These are phyloP conservation scores for Neurospora crassa DNA, from an alignment of 2,329 filamentous ascomycete genomes.

Conservation along the genomic window DNA sequence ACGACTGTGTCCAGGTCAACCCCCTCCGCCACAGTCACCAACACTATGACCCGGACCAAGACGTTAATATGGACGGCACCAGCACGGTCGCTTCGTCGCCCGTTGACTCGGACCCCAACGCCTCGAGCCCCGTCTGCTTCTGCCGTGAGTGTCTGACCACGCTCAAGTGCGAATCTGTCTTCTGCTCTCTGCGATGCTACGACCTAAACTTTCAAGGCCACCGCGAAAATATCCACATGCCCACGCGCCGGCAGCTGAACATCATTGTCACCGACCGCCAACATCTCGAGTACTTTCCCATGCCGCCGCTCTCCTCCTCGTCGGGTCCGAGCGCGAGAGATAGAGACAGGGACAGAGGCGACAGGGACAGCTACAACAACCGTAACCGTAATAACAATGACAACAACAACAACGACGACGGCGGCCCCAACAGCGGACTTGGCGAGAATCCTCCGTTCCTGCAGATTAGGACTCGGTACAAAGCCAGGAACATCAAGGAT, in stretches of 20 bases:
- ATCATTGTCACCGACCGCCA: slow-evolving; percentile 10
- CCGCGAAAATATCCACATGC: slow-evolving; percentile 23
- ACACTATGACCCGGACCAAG: slow-evolving; percentile 8
- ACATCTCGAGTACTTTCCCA: slow-evolving; percentile 9
- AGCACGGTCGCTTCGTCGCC: slow-evolving; percentile 2
- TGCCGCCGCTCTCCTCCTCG: background rate
- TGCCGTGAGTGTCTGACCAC: slow-evolving; percentile 24
- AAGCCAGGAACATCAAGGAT: slow-evolving; percentile 13
- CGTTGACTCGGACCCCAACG: background rate
- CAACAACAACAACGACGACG: background rate
- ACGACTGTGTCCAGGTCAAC: slow-evolving; percentile 15
- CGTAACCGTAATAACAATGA: background rate
- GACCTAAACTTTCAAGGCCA: slow-evolving; percentile 23
- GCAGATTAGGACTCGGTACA: slow-evolving; percentile 10
- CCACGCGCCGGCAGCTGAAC: slow-evolving; percentile 13
- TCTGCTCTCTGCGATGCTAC: slow-evolving; percentile 25
- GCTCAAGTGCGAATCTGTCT: slow-evolving; percentile 20
- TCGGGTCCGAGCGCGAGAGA: background rate
- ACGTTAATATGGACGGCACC: slow-evolving; percentile 13
- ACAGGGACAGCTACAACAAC: background rate
- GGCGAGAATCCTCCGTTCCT: background rate
- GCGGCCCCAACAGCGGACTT: background rate
- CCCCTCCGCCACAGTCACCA: background rate
- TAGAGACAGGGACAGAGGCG: background rate
- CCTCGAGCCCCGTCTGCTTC: slow-evolving; percentile 16